phyloP scores from a whole-genome alignment of 441 rosid species.

The Isatis lusitanica region DNA sequence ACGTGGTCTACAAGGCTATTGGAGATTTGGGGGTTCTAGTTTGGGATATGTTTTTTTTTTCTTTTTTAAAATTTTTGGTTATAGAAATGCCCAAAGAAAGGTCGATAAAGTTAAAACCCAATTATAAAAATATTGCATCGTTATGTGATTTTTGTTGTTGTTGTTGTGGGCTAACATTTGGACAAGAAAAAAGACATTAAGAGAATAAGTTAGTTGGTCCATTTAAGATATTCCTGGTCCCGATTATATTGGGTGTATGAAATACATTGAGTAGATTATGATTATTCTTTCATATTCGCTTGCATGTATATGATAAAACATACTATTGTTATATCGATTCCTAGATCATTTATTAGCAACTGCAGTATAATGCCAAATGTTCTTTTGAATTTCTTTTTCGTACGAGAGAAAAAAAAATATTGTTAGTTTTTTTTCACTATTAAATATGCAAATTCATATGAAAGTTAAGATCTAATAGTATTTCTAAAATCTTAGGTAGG shows the following conservation, averaged over 20 bases:
- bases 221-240: slow-evolving; percentile 34
- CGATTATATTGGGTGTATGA: slow-evolving; percentile 15
- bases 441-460: no score
- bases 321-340: slow-evolving; percentile 8
- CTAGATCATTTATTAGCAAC: slow-evolving; percentile 27
- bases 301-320: slow-evolving; percentile 24
- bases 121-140: background rate
- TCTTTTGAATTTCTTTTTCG: background rate
- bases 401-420: background rate
- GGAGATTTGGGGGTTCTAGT: background rate
- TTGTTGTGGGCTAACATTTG: background rate
- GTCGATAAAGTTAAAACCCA: background rate
- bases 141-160: background rate
- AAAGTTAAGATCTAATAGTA: background rate
- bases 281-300: slow-evolving; percentile 20
- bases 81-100: background rate
- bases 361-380: slow-evolving; percentile 3
- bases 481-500: background rate
- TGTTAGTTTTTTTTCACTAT: background rate
- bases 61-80: background rate
- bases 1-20: background rate
- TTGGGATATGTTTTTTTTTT: background rate
- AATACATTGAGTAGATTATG: slow-evolving; percentile 19
- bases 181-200: slow-evolving; percentile 10
- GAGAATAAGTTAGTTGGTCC: slow-evolving; percentile 30